Conservation (phyloP, 2,329 filamentous ascomycete genomes). For the Talaromyces rugulosus region DNA sequence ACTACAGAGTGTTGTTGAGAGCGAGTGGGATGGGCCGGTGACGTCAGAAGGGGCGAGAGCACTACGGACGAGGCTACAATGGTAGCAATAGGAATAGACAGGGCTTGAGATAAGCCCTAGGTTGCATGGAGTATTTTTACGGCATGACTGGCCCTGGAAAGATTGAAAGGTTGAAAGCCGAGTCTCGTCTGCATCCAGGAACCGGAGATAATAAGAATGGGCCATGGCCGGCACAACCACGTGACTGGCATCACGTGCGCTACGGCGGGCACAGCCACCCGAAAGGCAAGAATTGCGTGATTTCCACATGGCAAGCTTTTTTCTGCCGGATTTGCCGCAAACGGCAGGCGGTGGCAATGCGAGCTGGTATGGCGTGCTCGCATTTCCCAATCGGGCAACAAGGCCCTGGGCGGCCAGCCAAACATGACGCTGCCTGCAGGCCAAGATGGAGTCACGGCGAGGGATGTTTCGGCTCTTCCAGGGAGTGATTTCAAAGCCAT, state of each 20-base stretch:
- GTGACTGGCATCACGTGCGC: constrained; percentile 1
- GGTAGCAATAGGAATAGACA: not conserved
- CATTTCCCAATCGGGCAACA: constrained; percentile 7
- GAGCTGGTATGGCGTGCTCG: constrained; percentile 13
- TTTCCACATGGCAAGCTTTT: constrained; percentile 20
- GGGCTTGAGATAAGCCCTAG: too few relatives aligned
- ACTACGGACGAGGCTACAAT: not conserved
- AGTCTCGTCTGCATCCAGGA: not conserved
- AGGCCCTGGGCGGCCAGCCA: not conserved
- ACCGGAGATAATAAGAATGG: not conserved
- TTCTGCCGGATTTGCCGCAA: constrained; percentile 20
- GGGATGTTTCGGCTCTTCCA: not conserved
- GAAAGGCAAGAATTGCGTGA: constrained; percentile 37
- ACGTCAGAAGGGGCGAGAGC: not conserved
- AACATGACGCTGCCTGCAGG: not conserved
- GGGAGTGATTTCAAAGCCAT: not conserved
- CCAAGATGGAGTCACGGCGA: not conserved
- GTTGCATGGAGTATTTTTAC: too few relatives aligned
- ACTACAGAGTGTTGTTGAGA: not conserved
- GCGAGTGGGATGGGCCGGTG: not conserved
- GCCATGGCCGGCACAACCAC: not conserved
- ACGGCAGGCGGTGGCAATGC: constrained; percentile 22
- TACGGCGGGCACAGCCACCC: constrained; percentile 20
- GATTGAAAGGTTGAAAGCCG: too few relatives aligned
- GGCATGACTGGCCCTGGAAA: not conserved